Conservation (phyloP, 2,329 filamentous ascomycete genomes). For the Aureobasidium leucospermi region DNA sequence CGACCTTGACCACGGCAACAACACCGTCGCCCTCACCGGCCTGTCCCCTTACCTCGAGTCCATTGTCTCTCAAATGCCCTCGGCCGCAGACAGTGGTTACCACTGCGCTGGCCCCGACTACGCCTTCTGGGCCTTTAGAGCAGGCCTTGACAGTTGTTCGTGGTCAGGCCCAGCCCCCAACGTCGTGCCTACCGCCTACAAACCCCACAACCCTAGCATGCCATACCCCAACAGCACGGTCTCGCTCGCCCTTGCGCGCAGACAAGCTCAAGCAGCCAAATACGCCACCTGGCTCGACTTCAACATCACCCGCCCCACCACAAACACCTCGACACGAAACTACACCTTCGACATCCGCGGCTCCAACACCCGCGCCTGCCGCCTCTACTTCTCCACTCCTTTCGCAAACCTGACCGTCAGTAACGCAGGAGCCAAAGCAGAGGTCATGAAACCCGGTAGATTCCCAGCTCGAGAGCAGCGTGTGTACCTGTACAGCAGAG, state of each 20-base stretch:
- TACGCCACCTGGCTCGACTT: conserved; percentile 54
- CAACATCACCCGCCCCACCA: conserved; percentile 45
- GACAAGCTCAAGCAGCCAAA: background rate
- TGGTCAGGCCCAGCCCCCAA: conserved; percentile 64
- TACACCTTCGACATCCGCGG: conserved; percentile 56
- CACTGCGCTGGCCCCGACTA: conserved; percentile 32
- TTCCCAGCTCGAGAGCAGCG: conserved; percentile 48
- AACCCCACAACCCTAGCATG: background rate
- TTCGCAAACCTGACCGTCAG: conserved; percentile 58
- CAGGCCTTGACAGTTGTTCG: conserved; percentile 56
- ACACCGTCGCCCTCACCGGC: conserved; percentile 62
- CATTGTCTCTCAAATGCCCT: conserved; percentile 64
- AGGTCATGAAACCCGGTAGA: conserved; percentile 37
- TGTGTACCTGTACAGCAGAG: conserved; percentile 73
- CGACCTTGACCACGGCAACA: conserved; percentile 63
- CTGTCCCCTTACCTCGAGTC: conserved; percentile 58
- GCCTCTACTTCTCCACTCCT: conserved; percentile 61
- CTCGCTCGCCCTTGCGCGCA: conserved; percentile 24
- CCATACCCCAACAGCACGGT: conserved; percentile 16
- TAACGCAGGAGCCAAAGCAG: conserved; percentile 42
- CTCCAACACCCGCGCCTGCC: conserved; percentile 70
- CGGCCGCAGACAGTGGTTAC: conserved; percentile 53
- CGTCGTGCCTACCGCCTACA: conserved; percentile 39
- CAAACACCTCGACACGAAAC: conserved; percentile 44
- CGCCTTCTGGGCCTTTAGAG: conserved; percentile 30